A percentile compares a stretch with the other conserved stretches of the same genome.
phyloP scores from a whole-genome alignment of 2,329 filamentous ascomycete species.

The Aureobasidium sp. region DNA sequence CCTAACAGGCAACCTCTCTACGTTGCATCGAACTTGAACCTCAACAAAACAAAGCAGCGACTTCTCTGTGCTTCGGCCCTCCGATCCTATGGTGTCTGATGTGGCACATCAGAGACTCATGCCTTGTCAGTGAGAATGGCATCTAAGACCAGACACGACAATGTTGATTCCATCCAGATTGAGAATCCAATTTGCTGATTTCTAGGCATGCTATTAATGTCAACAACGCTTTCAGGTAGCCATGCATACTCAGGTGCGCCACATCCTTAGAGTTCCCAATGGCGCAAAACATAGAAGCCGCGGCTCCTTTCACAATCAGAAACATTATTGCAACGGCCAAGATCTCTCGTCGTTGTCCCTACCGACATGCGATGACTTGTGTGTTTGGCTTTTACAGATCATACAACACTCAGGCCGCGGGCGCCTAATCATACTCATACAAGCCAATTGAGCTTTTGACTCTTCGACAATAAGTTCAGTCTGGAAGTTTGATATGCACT shows the following conservation, averaged over 20 bases:
- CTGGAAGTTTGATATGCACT: not conserved
- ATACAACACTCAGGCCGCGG: not conserved
- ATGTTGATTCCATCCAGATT: not conserved
- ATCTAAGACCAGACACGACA: too few species aligned
- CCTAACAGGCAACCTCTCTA: not conserved
- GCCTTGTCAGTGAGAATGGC: too few species aligned
- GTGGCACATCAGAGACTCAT: too few species aligned
- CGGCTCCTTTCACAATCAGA: not conserved
- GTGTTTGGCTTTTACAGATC: not conserved
- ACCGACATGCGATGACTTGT: not conserved
- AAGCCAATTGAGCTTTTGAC: not conserved
- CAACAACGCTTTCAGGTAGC: not conserved
- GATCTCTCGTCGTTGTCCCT: not conserved
- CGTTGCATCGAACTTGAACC: not conserved
- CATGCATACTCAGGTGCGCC: not conserved
- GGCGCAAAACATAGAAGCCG: not conserved
- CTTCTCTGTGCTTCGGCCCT: not conserved
- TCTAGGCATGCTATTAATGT: not conserved
- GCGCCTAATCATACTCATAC: not conserved
- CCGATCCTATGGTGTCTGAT: not conserved
- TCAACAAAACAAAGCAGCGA: not conserved
- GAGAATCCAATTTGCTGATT: not conserved
- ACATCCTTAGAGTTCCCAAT: constrained; percentile 5
- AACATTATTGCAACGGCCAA: not conserved
- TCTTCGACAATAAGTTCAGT: not conserved